Percentiles rank a stretch among this genome's conserved stretches.
Conservation (phyloP, 257 asterid genomes). For the Capsicum baccatum region DNA sequence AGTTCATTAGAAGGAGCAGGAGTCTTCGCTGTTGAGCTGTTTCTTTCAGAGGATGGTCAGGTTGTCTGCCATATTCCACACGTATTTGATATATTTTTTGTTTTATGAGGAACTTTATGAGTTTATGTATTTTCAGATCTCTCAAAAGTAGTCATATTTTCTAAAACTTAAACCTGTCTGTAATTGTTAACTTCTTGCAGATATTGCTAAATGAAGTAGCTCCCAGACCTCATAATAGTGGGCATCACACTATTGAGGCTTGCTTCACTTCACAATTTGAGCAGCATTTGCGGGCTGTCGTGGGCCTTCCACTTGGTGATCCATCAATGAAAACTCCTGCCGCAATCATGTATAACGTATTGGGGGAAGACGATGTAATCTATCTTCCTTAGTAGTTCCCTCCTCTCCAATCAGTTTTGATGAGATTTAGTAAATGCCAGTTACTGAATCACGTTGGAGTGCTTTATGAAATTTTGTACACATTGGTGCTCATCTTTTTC, state of each 20-base stretch:
- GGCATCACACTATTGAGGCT: constrained; percentile 92
- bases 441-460: neutral
- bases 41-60: constrained; percentile 91
- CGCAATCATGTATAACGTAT: constrained; percentile 90
- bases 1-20: constrained; percentile 98
- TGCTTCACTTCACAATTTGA: constrained; percentile 92
- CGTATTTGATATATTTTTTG: neutral
- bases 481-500: neutral
- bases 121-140: neutral
- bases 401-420: neutral
- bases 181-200: constrained; percentile 47
- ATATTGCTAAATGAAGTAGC: constrained; percentile 94
- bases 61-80: constrained; percentile 43
- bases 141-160: constrained; percentile 27
- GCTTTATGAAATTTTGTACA: neutral
- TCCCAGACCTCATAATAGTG: constrained; percentile 99
- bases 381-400: constrained; percentile 2
- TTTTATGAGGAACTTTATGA: constrained; percentile 10
- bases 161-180: constrained; percentile 20
- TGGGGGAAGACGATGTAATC: constrained; percentile 88
- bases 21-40: constrained; percentile 88
- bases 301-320: constrained; percentile 97
- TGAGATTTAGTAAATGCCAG: neutral
- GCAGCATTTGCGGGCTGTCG: constrained; percentile 94
- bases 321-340: constrained; percentile 87